Percentiles rank a stretch among this genome's conserved stretches.
Evolutionary conservation across 1,284 basidiomycete genomes (phyloP).

Genomic region (Fomes fomentarius): DNA sequence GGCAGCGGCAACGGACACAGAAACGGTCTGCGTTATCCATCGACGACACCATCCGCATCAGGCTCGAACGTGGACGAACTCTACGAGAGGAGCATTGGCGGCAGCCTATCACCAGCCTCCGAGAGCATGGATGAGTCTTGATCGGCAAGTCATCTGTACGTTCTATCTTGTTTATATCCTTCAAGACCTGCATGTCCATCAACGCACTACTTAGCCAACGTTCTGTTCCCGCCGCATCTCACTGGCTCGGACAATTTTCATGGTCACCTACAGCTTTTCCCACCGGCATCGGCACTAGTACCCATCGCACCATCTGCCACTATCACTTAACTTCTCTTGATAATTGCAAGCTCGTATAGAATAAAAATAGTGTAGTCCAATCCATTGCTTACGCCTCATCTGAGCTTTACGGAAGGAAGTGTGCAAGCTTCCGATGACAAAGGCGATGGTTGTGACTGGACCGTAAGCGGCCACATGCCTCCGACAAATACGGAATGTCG

Average conservation of each 20-base stretch:
- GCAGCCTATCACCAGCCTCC: constrained; percentile 36
- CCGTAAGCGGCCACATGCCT: neutral
- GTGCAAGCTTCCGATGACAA: constrained; percentile 1
- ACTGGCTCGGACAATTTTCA: constrained; percentile 10
- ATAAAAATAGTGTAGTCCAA: constrained; percentile 10
- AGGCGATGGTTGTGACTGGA: constrained; percentile 6
- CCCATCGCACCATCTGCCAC: neutral
- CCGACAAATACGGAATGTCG: neutral
- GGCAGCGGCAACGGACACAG: constrained; percentile 15
- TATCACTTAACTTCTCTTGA: constrained; percentile 10
- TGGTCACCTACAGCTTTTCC: constrained; percentile 6
- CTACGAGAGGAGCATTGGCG: constrained; percentile 33
- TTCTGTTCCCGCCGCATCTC: constrained; percentile 8
- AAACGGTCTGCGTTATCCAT: constrained; percentile 17
- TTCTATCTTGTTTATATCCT: constrained; percentile 16
- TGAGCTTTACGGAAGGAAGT: neutral
- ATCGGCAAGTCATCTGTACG: constrained; percentile 9
- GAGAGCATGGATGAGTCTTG: constrained; percentile 38
- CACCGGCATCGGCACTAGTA: constrained; percentile 2
- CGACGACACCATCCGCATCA: constrained; percentile 19
- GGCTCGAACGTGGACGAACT: constrained; percentile 26
- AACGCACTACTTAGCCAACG: constrained; percentile 4
- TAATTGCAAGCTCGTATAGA: constrained; percentile 20
- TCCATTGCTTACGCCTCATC: constrained; percentile 1
- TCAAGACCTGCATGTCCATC: constrained; percentile 4